Percentiles rank a stretch among this genome's conserved stretches.
These are phyloP conservation scores for Arthrobotrys megalospora DNA, from an alignment of 2,329 filamentous ascomycete genomes.

Conservation along the genomic window DNA sequence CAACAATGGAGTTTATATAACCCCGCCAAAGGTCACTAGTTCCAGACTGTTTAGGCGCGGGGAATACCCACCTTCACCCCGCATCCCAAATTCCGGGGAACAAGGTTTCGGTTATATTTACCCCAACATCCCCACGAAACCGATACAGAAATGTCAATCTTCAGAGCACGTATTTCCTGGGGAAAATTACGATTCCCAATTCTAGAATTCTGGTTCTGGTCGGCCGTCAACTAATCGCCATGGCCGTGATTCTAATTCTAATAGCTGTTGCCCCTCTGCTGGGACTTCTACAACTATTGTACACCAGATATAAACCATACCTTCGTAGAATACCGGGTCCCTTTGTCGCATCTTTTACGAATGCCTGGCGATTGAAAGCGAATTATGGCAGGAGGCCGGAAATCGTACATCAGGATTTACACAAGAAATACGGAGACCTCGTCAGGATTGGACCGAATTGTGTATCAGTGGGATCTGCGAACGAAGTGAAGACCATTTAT, in stretches of 20 bases:
- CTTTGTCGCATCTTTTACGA: slow-evolving; percentile 77
- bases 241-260: slow-evolving; percentile 27
- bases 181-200: neutral
- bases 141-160: neutral
- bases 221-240: neutral
- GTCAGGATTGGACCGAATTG: slow-evolving; percentile 70
- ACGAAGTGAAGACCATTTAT: slow-evolving; percentile 50
- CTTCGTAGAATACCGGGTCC: slow-evolving; percentile 75
- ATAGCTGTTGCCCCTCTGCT: slow-evolving; percentile 21
- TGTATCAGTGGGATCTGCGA: slow-evolving; percentile 36
- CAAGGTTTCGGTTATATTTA: slow-evolving; percentile 32
- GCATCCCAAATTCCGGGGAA: slow-evolving; percentile 16
- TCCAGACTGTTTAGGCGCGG: slow-evolving; percentile 5
- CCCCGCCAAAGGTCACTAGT: too few species aligned
- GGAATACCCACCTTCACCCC: slow-evolving; percentile 49
- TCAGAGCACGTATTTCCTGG: neutral
- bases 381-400: slow-evolving; percentile 77
- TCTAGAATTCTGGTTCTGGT: neutral
- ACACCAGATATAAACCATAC: slow-evolving; percentile 45
- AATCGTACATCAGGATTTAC: slow-evolving; percentile 77
- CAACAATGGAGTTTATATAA: too few species aligned
- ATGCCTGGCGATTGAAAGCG: slow-evolving; percentile 82
- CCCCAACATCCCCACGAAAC: slow-evolving; percentile 7
- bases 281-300: slow-evolving; percentile 26
- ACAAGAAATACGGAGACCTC: slow-evolving; percentile 80